A percentile compares a stretch with the other conserved stretches of the same genome.
phyloP scores from a whole-genome alignment of 768 basidiomycete genomes.

The Termitomyces sp. region DNA sequence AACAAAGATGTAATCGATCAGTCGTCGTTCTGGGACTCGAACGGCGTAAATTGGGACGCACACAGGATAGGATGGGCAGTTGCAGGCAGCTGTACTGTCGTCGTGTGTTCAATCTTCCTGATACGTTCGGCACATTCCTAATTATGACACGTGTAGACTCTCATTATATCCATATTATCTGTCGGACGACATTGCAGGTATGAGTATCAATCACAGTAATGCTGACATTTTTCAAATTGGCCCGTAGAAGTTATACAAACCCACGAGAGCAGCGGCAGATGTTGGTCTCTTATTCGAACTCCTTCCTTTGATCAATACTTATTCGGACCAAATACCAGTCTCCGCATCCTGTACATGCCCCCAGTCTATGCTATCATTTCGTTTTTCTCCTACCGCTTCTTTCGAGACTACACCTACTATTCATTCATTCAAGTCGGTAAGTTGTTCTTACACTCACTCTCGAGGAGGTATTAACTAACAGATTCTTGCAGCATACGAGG shows the following conservation, averaged over 20 bases:
- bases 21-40: constrained; percentile 53
- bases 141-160: constrained; percentile 36
- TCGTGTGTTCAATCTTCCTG: constrained; percentile 31
- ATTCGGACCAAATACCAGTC: constrained; percentile 26
- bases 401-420: constrained; percentile 62
- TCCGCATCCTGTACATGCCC: constrained; percentile 85
- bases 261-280: constrained; percentile 76
- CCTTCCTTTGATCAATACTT: neutral
- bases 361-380: constrained; percentile 77
- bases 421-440: constrained; percentile 41
- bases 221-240: neutral
- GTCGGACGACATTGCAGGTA: constrained; percentile 63
- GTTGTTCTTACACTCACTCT: constrained; percentile 7
- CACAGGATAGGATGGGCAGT: constrained; percentile 74
- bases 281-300: constrained; percentile 33
- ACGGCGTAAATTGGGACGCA: constrained; percentile 50
- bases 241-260: constrained; percentile 61
- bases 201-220: constrained; percentile 12
- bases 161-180: constrained; percentile 52
- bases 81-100: constrained; percentile 52
- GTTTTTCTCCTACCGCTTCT: constrained; percentile 83
- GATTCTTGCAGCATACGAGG: constrained; percentile 56
- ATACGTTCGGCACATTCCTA: neutral
- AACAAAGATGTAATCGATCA: constrained; percentile 52
- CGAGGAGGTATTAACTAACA: neutral